Base-by-base conservation (phyloP, 176 grass and related monocot species). In the Hyparrhenia diplandra region DNA sequence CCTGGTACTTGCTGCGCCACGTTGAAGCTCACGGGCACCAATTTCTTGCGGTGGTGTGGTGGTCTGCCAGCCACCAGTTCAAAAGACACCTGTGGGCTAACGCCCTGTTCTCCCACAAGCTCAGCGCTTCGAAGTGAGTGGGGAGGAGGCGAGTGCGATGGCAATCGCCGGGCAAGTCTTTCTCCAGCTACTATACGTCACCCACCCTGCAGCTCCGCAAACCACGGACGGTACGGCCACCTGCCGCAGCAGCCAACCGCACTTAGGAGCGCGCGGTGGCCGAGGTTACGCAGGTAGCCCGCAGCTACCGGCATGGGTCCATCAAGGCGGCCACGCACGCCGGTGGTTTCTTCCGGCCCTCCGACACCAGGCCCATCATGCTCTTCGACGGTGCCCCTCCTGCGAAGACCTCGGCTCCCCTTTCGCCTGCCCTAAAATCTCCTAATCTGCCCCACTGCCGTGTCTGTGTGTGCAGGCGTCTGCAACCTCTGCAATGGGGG, bases 401-500 rank as follows among this genome's bases (percentile, higher is more conserved):
- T 18, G n/a, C n/a, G 0, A 6, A 25, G 20, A 30, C 29, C 24
- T 6, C n/a, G 61, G 16, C 61, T n/a, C n/a, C 13, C 21, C 57
- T 4, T 17, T 21, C 71, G 10, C 13, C 28, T 70, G 20, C 69
- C 45, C 28, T 61, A 32, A 10, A 20, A 24, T 58, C n/a, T 58
- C 1, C 1, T 51, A 21, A 45, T 42, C 64, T 69, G 23, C 21
- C n/a, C 27, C 20, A 12, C 35, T 17, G 18, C 61, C 41, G 11
- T 67, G 76, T 76, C 23, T 12, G 62, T 18, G 60, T 16, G 47
- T 75, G 29, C 72, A 97, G 91, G 92, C 32, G 86, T 99, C 2
- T 95, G 96, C 88, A 95, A 99, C 74, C 89, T 98, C 34, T 95
- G 92, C 82, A 95, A 98, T 65, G 96, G 92, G 46, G 92, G 96